Evolutionary conservation across 176 grass and related monocot species (phyloP).

Genomic region (Cenchrus fungigraminus): DNA sequence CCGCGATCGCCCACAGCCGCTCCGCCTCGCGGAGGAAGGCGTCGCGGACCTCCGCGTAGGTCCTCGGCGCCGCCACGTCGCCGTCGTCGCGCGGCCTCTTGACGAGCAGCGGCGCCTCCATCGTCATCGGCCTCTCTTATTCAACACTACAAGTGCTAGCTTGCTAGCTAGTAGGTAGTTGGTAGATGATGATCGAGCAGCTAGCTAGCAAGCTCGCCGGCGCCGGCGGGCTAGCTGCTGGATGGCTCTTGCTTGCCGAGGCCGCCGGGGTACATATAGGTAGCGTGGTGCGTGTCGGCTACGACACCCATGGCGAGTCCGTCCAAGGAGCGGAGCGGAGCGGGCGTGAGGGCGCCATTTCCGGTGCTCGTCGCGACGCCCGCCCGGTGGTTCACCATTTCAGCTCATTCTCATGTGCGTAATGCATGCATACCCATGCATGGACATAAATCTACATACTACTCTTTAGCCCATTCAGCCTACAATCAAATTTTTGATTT

Average conservation of each 20-base stretch:
- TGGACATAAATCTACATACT: too few species aligned
- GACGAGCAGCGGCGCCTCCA: slow-evolving; percentile 12
- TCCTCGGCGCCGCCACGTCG: neutral
- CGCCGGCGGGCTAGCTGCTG: neutral
- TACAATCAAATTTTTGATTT: too few species aligned
- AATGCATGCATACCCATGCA: too few species aligned
- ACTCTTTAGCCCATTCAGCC: too few species aligned
- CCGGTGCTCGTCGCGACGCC: neutral
- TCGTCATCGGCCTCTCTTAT: neutral
- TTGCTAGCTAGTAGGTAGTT: too few species aligned
- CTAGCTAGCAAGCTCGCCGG: neutral
- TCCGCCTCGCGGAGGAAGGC: slow-evolving; percentile 18
- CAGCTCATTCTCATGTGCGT: too few species aligned
- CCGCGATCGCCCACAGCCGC: slow-evolving; percentile 68
- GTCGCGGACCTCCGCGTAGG: neutral
- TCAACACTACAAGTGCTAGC: too few species aligned
- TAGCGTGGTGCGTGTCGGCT: neutral
- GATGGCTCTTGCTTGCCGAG: neutral
- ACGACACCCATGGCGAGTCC: neutral
- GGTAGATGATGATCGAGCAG: neutral
- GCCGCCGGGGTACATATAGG: neutral
- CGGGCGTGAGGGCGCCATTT: neutral
- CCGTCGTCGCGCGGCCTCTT: neutral
- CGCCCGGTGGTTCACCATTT: too few species aligned
- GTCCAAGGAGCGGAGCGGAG: neutral